These are phyloP conservation scores for Irpex rosettiformis DNA, from an alignment of 1,284 basidiomycete genomes.

Conservation along the genomic window DNA sequence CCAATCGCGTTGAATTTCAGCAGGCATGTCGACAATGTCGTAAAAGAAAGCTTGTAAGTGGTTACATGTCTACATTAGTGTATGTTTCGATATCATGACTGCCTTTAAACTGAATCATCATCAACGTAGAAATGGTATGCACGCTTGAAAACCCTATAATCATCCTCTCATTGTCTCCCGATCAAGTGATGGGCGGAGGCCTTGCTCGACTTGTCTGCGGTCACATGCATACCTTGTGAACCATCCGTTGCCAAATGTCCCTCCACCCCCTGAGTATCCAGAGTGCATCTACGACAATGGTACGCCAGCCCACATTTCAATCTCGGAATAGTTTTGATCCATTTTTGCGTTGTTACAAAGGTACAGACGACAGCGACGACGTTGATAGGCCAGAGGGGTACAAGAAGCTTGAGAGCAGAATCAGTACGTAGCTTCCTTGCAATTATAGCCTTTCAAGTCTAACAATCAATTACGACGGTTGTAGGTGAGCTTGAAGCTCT, in stretches of 20 bases:
- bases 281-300: conserved; percentile 31
- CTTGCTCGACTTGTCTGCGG: conserved; percentile 31
- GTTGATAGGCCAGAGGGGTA: conserved; percentile 2
- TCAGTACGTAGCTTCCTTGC: conserved; percentile 5
- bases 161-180: conserved; percentile 4
- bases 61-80: not conserved
- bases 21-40: conserved; percentile 16
- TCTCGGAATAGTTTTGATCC: no score
- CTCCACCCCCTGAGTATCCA: conserved; percentile 20
- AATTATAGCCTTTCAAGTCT: not conserved
- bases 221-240: conserved; percentile 29
- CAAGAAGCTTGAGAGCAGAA: conserved; percentile 11
- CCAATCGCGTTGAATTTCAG: not conserved
- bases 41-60: conserved; percentile 14
- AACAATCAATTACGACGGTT: not conserved
- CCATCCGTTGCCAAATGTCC: conserved; percentile 23
- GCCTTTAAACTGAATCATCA: not conserved
- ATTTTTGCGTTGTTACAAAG: not conserved
- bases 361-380: conserved; percentile 1
- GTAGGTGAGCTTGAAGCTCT: conserved; percentile 13
- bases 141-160: not conserved
- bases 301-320: conserved; percentile 1
- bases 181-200: conserved; percentile 48
- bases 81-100: not conserved
- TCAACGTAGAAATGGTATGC: conserved; percentile 13